phyloP scores from a whole-genome alignment of 2,329 filamentous ascomycete genomes.

The Alternaria incomplexa region DNA sequence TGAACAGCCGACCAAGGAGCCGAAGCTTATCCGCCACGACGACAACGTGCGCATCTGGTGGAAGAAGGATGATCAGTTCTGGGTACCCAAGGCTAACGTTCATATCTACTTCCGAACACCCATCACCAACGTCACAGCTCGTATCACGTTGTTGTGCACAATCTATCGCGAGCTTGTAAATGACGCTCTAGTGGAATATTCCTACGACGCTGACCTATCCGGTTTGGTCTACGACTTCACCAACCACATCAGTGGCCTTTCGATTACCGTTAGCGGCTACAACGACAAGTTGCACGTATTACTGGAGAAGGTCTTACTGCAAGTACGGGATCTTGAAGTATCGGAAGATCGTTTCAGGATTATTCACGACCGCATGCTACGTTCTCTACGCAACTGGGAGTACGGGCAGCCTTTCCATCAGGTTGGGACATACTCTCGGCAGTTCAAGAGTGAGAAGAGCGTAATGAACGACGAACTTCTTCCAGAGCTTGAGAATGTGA shows the following conservation, averaged over 20 bases:
- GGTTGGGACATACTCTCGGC: conserved; percentile 80
- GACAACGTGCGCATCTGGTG: conserved; percentile 84
- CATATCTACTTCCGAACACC: conserved; percentile 81
- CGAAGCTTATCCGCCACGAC: conserved; percentile 86
- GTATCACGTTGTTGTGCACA: conserved; percentile 76
- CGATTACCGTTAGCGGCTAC: conserved; percentile 84
- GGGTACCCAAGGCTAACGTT: conserved; percentile 93
- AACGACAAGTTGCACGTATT: conserved; percentile 95
- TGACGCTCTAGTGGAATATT: conserved; percentile 89
- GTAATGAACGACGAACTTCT: conserved; percentile 82
- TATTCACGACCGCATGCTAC: conserved; percentile 80
- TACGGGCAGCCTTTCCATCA: conserved; percentile 89
- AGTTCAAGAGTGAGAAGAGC: conserved; percentile 76
- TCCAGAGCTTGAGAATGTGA: conserved; percentile 76
- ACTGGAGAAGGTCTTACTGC: conserved; percentile 83
- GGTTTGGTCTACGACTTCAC: conserved; percentile 84
- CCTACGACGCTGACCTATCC: conserved; percentile 93
- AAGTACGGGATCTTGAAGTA: conserved; percentile 83
- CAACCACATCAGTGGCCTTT: conserved; percentile 74
- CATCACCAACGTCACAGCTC: conserved; percentile 77
- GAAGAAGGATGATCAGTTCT: conserved; percentile 98
- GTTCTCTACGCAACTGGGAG: conserved; percentile 84
- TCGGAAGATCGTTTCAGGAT: conserved; percentile 89
- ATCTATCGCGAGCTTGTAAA: conserved; percentile 85
- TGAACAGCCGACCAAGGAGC: conserved; percentile 73